Conservation (phyloP, 2,329 filamentous ascomycete species). For the Colletotrichum horii region DNA sequence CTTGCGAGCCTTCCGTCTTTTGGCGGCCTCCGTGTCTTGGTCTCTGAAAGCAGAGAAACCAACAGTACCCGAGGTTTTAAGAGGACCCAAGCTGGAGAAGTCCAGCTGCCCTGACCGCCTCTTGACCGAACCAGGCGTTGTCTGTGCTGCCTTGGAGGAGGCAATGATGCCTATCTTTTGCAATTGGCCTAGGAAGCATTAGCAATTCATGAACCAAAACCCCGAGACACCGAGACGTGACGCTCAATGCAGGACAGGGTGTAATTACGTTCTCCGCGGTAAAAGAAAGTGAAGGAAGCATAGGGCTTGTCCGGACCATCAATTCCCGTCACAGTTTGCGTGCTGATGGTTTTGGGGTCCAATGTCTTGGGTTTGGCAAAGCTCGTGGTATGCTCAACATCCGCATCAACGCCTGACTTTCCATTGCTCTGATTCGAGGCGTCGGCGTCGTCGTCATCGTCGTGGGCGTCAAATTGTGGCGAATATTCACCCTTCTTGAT, state of each 20-base stretch:
- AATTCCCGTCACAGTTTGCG: slow-evolving; percentile 98
- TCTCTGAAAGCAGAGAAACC: slow-evolving; percentile 91
- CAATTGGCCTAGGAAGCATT: slow-evolving; percentile 72
- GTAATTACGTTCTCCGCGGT: slow-evolving; percentile 87
- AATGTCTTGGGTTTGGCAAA: slow-evolving; percentile 96
- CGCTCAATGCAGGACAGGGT: background rate
- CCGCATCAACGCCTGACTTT: slow-evolving; percentile 71
- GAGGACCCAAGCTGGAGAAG: slow-evolving; percentile 81
- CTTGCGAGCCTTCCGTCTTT: slow-evolving; percentile 65
- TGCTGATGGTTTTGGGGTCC: slow-evolving; percentile 97
- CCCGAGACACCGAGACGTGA: background rate
- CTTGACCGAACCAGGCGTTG: slow-evolving; percentile 68
- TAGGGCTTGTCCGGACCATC: slow-evolving; percentile 96
- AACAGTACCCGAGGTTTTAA: slow-evolving; percentile 86
- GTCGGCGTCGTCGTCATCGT: slow-evolving; percentile 80
- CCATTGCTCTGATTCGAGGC: slow-evolving; percentile 56
- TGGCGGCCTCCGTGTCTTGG: slow-evolving; percentile 57
- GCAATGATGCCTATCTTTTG: slow-evolving; percentile 93
- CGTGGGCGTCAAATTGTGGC: slow-evolving; percentile 95
- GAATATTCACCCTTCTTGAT: slow-evolving; percentile 99
- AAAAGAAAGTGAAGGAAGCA: slow-evolving; percentile 97
- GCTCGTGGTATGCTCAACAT: slow-evolving; percentile 95
- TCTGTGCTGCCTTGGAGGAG: slow-evolving; percentile 67
- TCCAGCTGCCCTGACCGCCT: slow-evolving; percentile 83
- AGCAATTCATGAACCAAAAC: background rate